Base-by-base conservation (phyloP, 2,329 filamentous ascomycete species). In the Talaromyces piceae region DNA sequence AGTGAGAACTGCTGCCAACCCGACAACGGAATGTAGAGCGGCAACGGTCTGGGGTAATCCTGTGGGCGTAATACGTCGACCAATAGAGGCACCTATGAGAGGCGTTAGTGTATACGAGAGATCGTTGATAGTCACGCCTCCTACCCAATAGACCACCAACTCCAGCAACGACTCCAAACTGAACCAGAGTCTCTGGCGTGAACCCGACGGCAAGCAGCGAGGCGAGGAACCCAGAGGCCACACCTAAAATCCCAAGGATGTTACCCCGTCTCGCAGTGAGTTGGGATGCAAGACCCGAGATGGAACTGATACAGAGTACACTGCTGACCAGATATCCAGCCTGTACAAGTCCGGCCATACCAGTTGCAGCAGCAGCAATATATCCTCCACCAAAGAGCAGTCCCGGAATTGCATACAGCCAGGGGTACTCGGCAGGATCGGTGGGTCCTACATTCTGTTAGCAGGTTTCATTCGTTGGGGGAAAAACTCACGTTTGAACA, bases 11-110 rank as follows among this genome's bases (percentile, higher is more conserved):
- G 90, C 90, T 9, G 89, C 89, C 1, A 95, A 77, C 66, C 90
- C 90, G 27, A 95, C 90, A 6, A 95, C 89, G 0, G 88, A 94
- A 69, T 95, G 90, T 26, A 95, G 74, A 0, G 89, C 89, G 18
- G 89, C 90, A 2, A 95, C 89, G 0, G 88, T 95, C 66, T 95
- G 89, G 0, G 90, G 90, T 2, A 95, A 79, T 50, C 89, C 87
- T 0, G 89, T 95, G 0, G 90, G 87, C 0, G 88, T 94, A 58
- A 95, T 95, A 11, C 88, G 81, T 60, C 88, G 86, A 41, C 89
- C 90, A 56, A 95, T 91, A 22, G 90, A 64, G 46, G 88, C 78
- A 27, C 87, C 84, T 63, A 53, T 9, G 6, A 20, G 23, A 4
- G n/a, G 37, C 18, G 16, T 48, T n/a, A 46, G 47, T n/a, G 5